A percentile compares a stretch with the other conserved stretches of the same genome.
These are phyloP conservation scores for Biscogniauxia mediterranea DNA, from an alignment of 2,329 filamentous ascomycete species.

Conservation along the genomic window DNA sequence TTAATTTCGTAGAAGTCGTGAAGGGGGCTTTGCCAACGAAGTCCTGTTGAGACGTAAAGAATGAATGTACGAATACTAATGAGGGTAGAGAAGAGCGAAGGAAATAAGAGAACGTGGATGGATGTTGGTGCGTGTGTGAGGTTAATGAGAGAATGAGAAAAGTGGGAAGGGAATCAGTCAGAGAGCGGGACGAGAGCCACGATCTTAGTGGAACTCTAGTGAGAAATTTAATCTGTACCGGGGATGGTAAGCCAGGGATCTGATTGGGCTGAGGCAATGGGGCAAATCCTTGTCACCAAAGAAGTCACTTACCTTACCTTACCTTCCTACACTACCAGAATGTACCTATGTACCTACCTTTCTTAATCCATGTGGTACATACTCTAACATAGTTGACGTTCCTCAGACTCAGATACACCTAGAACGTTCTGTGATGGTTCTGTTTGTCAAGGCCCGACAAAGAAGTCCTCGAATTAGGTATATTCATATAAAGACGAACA, in stretches of 20 bases:
- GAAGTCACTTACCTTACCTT: too few relatives aligned
- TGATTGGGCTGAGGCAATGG: not conserved
- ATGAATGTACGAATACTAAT: constrained; percentile 12
- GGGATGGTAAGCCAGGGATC: not conserved
- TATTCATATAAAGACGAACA: not conserved
- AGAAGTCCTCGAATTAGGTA: not conserved
- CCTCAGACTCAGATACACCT: not conserved
- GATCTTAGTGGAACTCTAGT: not conserved
- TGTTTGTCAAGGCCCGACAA: not conserved
- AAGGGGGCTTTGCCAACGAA: constrained; percentile 35
- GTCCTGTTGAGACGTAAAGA: constrained; percentile 24
- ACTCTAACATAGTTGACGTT: too few relatives aligned
- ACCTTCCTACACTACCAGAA: too few relatives aligned
- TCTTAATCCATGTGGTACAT: too few relatives aligned
- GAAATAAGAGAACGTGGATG: constrained; percentile 11
- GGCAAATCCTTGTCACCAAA: not conserved
- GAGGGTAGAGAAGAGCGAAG: constrained; percentile 2
- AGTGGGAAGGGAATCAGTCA: not conserved
- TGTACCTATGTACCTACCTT: not conserved
- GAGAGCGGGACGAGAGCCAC: not conserved
- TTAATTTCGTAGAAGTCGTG: constrained; percentile 26
- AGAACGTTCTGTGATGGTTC: not conserved
- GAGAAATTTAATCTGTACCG: not conserved
- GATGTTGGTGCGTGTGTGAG: constrained; percentile 7
- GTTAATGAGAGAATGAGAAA: constrained; percentile 14